A percentile compares a stretch with the other conserved stretches of the same genome.
These are phyloP conservation scores for Brassica hybrid DNA, from an alignment of 441 rosid genomes.

Conservation along the genomic window DNA sequence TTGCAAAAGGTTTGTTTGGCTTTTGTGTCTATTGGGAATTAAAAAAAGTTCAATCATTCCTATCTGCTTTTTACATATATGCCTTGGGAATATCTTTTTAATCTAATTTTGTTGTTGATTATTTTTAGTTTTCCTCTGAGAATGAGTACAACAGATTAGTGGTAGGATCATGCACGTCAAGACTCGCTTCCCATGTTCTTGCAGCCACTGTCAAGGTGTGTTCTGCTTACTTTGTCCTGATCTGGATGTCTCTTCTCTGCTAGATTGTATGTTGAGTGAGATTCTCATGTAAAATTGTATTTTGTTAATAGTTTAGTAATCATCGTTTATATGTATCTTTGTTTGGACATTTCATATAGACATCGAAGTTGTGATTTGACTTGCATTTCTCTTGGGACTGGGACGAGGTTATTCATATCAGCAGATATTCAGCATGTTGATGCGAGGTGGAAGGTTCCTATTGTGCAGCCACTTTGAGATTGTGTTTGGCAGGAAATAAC, in stretches of 20 bases:
- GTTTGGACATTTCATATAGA: no score
- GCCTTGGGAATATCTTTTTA: not conserved
- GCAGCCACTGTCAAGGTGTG: slow-evolving; percentile 87
- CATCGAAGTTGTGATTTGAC: not conserved
- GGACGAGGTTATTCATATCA: slow-evolving; percentile 93
- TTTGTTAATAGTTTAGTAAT: no score
- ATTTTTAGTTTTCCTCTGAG: slow-evolving; percentile 71
- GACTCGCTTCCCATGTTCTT: slow-evolving; percentile 85
- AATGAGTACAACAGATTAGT: slow-evolving; percentile 77
- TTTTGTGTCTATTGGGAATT: not conserved
- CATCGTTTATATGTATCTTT: no score
- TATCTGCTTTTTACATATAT: no score
- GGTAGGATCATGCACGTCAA: slow-evolving; percentile 80
- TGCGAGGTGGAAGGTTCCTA: slow-evolving; percentile 81
- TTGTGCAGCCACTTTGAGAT: slow-evolving; percentile 94
- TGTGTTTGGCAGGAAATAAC: slow-evolving; percentile 78
- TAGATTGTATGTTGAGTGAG: no score
- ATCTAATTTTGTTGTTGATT: slow-evolving; percentile 5
- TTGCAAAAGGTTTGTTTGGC: slow-evolving; percentile 79
- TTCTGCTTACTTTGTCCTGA: slow-evolving; percentile 16
- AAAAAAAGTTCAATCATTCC: not conserved
- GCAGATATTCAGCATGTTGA: slow-evolving; percentile 96
- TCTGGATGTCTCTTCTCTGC: no score
- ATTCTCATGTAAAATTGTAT: no score
- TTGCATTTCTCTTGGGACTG: slow-evolving; percentile 47